A percentile compares a stretch with the other conserved stretches of the same genome.
These are phyloP conservation scores for Marasmius tenuissimus DNA, from an alignment of 1,284 basidiomycete species.

Conservation along the genomic window DNA sequence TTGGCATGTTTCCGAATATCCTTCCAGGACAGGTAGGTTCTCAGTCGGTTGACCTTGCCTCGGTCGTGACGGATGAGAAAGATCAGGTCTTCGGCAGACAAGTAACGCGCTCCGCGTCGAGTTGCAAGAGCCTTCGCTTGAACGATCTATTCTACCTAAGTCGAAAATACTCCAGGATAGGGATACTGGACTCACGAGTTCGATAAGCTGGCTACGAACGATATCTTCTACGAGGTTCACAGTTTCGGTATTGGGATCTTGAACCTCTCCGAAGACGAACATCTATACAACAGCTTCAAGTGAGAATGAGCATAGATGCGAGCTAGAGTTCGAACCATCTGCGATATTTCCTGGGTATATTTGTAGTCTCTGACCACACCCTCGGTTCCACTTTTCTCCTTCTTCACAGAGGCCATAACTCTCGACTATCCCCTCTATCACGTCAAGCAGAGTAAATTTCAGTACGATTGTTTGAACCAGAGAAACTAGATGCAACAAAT, in stretches of 20 bases:
- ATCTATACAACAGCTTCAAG: slow-evolving; percentile 54
- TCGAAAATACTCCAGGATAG: not conserved
- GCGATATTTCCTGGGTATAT: slow-evolving; percentile 76
- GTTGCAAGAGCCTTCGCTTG: slow-evolving; percentile 86
- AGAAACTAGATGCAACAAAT: too few relatives aligned
- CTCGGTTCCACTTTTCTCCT: not conserved
- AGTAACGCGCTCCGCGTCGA: slow-evolving; percentile 80
- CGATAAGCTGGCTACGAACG: slow-evolving; percentile 90
- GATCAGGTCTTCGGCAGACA: slow-evolving; percentile 93
- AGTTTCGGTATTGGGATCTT: slow-evolving; percentile 86
- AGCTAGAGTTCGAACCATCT: slow-evolving; percentile 54
- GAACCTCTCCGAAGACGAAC: slow-evolving; percentile 96
- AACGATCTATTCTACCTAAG: slow-evolving; percentile 61
- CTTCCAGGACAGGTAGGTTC: slow-evolving; percentile 98
- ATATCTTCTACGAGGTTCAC: slow-evolving; percentile 95
- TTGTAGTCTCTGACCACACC: slow-evolving; percentile 51
- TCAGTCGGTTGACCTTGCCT: slow-evolving; percentile 89
- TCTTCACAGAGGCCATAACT: slow-evolving; percentile 10
- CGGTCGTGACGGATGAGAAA: slow-evolving; percentile 95
- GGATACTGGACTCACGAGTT: slow-evolving; percentile 63
- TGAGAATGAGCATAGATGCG: not conserved
- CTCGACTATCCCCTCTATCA: not conserved
- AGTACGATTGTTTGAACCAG: too few relatives aligned
- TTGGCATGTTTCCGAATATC: slow-evolving; percentile 96
- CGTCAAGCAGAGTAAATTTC: too few relatives aligned